Conservation (phyloP, 1,139 yeast species). For the Suhomyces taliae region DNA sequence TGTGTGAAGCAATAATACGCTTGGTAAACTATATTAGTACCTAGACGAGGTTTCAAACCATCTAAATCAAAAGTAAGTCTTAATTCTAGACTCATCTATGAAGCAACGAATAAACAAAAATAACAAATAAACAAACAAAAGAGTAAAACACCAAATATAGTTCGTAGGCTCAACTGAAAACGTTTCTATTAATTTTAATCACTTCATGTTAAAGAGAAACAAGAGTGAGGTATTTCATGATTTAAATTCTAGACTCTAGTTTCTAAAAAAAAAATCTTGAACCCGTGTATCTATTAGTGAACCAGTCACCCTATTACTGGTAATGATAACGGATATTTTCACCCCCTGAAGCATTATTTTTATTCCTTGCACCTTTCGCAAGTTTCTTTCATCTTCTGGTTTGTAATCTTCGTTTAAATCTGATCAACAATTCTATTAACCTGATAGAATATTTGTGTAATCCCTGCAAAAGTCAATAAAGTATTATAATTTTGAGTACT, state of each 20-base stretch:
- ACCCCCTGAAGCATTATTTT: too few relatives aligned
- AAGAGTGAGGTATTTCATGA: too few relatives aligned
- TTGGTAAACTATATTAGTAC: slow-evolving; percentile 4
- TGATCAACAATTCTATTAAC: slow-evolving; percentile 18
- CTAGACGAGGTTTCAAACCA: not conserved
- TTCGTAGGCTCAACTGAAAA: too few relatives aligned
- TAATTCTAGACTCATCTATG: not conserved
- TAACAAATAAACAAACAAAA: not conserved
- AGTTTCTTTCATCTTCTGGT: not conserved
- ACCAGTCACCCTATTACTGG: too few relatives aligned
- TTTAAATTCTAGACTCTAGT: too few relatives aligned
- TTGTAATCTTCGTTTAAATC: slow-evolving; percentile 7
- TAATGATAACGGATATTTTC: too few relatives aligned
- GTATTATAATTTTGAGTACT: slow-evolving; percentile 14
- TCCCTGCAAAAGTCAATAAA: slow-evolving; percentile 20
- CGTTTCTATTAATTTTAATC: too few relatives aligned
- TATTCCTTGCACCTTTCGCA: not conserved
- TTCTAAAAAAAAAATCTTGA: too few relatives aligned
- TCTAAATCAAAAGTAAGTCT: not conserved
- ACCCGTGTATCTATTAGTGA: too few relatives aligned
- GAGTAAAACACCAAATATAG: not conserved
- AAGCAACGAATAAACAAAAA: not conserved
- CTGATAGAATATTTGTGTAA: slow-evolving; percentile 24
- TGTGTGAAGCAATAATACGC: slow-evolving; percentile 8
- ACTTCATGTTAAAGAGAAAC: too few relatives aligned